A percentile compares a stretch with the other conserved stretches of the same genome.
phyloP scores from a whole-genome alignment of 1,284 basidiomycete species.

The Rhodotorula sp. region DNA sequence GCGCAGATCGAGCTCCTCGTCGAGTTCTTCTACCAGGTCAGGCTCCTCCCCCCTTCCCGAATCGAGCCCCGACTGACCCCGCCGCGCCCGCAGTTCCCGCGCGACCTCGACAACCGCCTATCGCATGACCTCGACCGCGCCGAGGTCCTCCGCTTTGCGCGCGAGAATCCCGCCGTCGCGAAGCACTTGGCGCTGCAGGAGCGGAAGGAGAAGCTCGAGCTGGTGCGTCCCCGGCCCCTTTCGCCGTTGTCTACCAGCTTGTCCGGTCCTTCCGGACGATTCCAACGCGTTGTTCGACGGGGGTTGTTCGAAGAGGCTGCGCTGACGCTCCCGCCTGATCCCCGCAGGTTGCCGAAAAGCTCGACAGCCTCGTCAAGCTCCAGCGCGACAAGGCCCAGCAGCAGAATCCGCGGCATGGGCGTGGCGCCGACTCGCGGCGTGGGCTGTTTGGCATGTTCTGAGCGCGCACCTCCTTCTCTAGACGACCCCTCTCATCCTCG shows the following conservation, averaged over 20 bases:
- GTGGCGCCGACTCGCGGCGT: slow-evolving; percentile 8
- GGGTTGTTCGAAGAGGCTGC: too few species aligned
- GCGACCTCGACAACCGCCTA: slow-evolving; percentile 93
- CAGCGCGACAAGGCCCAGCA: slow-evolving; percentile 48
- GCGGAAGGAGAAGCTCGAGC: slow-evolving; percentile 95
- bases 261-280: not conserved
- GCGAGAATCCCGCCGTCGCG: slow-evolving; percentile 85
- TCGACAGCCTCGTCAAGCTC: slow-evolving; percentile 50
- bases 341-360: slow-evolving; percentile 49
- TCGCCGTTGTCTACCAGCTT: not conserved
- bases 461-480: not conserved
- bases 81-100: slow-evolving; percentile 72
- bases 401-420: slow-evolving; percentile 11
- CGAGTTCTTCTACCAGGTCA: slow-evolving; percentile 96
- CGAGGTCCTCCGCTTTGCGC: slow-evolving; percentile 85
- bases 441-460: slow-evolving; percentile 42
- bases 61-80: too few species aligned
- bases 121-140: slow-evolving; percentile 85
- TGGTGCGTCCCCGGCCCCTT: slow-evolving; percentile 59
- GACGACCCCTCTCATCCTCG: not conserved
- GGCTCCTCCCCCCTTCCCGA: too few species aligned
- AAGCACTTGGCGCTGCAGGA: slow-evolving; percentile 94
- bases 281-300: too few species aligned
- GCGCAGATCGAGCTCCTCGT: slow-evolving; percentile 87
- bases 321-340: not conserved